Evolutionary conservation across 176 grass and related monocot species (phyloP), one percentile per base, ranked within the genome.

Genomic region (Ampelocalamus luodianensis): DNA sequence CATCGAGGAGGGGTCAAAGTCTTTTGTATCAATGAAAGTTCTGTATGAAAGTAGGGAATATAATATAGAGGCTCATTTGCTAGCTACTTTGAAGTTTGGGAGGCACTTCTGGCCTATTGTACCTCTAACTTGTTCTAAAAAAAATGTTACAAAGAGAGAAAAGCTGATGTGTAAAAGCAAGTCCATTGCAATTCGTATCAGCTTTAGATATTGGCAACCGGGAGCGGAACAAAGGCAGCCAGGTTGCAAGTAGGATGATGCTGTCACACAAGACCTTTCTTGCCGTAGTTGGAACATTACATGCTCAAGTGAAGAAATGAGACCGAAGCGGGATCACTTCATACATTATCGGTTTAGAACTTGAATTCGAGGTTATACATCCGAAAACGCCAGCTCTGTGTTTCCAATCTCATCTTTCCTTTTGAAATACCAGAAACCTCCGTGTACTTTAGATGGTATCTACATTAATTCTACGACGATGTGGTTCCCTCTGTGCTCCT

Each of bases 401-500:
- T 64, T 23, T 20, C 20, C 61, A 44, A 64, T 20, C 18, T 3
- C 53, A 8, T 55, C 6, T 22, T 8, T 2, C 18, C 4, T 22
- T 18, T 22, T 55, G 18, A 49, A 49, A 49, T n/a, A 85, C 5
- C 2, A 8, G 43, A 43, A 43, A 74, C 44, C 16, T 50, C 17
- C 29, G 42, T 50, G 26, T 39, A 10, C 11, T 86, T 38, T 11
- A 36, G 15, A 78, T 49, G 71, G 11, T 78, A 27, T 18, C 71
- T 48, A 65, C 18, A 79, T 87, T 65, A 89, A 4, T 5, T 40
- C 15, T 84, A 15, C 44, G 44, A 45, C 14, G 58, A 64, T 11
- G 65, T 3, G 17, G 46, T 69, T 77, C 55, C 56, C 10, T 80
- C 81, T 56, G 20, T 84, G 9, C 86, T 87, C 22, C 91, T 89